phyloP scores from a whole-genome alignment of 73 alveolate species.

The Uronychia setigera region DNA sequence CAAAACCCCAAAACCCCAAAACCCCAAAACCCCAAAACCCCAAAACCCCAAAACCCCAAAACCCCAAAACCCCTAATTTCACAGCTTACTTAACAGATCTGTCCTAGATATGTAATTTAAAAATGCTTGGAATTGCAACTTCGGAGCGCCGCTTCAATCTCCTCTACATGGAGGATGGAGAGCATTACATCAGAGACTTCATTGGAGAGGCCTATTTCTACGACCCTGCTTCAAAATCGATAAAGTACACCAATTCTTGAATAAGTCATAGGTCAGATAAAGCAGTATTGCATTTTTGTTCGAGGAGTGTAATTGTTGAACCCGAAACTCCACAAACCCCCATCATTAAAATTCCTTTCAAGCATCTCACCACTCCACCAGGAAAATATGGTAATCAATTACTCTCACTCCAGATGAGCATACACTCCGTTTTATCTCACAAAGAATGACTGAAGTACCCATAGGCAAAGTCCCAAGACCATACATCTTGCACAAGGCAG shows the following conservation, averaged over 20 bases:
- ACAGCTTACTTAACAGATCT: too few species aligned
- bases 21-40: too few species aligned
- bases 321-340: slow-evolving; percentile 37
- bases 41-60: too few species aligned
- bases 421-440: slow-evolving; percentile 2
- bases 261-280: neutral
- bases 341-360: neutral
- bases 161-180: slow-evolving; percentile 88
- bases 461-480: slow-evolving; percentile 31
- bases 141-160: slow-evolving; percentile 41
- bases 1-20: too few species aligned
- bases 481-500: slow-evolving; percentile 41
- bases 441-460: slow-evolving; percentile 53
- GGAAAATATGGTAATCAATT: neutral
- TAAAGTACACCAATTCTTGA: neutral
- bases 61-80: too few species aligned
- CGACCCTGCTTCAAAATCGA: slow-evolving; percentile 59
- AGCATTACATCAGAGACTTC: slow-evolving; percentile 82
- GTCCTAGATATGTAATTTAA: too few species aligned
- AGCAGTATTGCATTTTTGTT: slow-evolving; percentile 56
- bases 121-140: neutral
- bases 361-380: neutral
- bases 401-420: slow-evolving; percentile 1
- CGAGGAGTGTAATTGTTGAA: slow-evolving; percentile 52
- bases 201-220: slow-evolving; percentile 63